Evolutionary conservation across 73 alveolate genomes (phyloP).

Genomic region (Symbiodinium natans): DNA sequence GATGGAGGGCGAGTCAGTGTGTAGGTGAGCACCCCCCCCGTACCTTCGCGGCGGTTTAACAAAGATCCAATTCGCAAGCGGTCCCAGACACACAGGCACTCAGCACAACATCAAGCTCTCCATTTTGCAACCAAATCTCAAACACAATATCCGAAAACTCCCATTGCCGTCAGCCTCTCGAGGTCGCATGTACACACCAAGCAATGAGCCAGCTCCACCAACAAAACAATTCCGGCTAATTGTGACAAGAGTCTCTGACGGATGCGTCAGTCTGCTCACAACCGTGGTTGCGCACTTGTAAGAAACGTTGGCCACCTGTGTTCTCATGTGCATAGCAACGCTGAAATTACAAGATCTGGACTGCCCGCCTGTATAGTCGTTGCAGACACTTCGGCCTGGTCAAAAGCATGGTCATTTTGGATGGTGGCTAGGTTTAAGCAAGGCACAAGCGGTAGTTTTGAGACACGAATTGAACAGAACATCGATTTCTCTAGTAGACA

Average conservation of each 20-base stretch:
- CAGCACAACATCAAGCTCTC: too few relatives aligned
- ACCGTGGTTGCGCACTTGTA: slow-evolving; percentile 76
- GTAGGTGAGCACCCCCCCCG: slow-evolving; percentile 70
- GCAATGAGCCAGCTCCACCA: neutral
- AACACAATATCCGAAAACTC: slow-evolving; percentile 54
- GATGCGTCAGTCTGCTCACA: slow-evolving; percentile 83
- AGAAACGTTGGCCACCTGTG: slow-evolving; percentile 64
- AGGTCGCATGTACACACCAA: neutral
- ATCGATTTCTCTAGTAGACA: too few relatives aligned
- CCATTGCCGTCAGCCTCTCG: slow-evolving; percentile 39
- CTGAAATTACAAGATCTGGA: neutral
- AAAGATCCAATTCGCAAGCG: too few relatives aligned
- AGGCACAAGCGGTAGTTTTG: too few relatives aligned
- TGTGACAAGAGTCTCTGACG: slow-evolving; percentile 22
- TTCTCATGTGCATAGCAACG: neutral
- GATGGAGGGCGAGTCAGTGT: slow-evolving; percentile 54
- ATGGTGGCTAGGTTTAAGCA: too few relatives aligned
- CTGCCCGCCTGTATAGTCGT: slow-evolving; percentile 60
- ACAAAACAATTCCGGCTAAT: neutral
- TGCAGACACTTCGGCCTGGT: slow-evolving; percentile 87
- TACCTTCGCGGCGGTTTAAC: neutral
- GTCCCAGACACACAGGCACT: too few relatives aligned
- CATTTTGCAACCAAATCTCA: neutral
- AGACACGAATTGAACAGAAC: too few relatives aligned
- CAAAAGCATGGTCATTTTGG: neutral